Evolutionary conservation across 192 early-diverging fungal species (phyloP).

Genomic region (Umbelopsis ramanniana): DNA sequence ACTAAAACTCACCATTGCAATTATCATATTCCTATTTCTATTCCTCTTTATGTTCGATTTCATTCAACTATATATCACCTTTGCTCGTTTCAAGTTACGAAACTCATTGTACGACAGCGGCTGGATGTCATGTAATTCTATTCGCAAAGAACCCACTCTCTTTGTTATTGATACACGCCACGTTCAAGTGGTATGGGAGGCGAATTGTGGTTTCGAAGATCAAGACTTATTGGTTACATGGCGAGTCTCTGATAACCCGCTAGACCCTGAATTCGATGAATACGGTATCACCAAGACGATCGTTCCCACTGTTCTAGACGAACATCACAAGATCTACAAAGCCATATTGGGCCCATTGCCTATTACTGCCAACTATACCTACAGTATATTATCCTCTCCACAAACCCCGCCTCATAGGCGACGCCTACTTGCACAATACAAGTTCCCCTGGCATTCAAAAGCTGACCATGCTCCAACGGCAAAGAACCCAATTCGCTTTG

Average conservation of each 20-base stretch:
- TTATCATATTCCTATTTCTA: slow-evolving; percentile 7
- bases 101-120: slow-evolving; percentile 54
- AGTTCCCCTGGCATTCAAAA: slow-evolving; percentile 37
- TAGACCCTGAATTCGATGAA: slow-evolving; percentile 2
- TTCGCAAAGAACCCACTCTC: slow-evolving; percentile 58
- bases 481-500: slow-evolving; percentile 42
- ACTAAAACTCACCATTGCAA: neutral
- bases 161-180: slow-evolving; percentile 53
- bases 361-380: slow-evolving; percentile 26
- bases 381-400: slow-evolving; percentile 29
- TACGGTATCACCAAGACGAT: slow-evolving; percentile 2
- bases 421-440: slow-evolving; percentile 33
- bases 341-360: slow-evolving; percentile 37
- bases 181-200: slow-evolving; percentile 59
- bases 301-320: slow-evolving; percentile 34
- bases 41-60: slow-evolving; percentile 18
- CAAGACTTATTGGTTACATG: slow-evolving; percentile 50
- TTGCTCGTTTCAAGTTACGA: slow-evolving; percentile 48
- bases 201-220: slow-evolving; percentile 52
- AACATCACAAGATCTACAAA: slow-evolving; percentile 43
- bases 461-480: neutral
- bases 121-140: slow-evolving; percentile 46
- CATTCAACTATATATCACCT: slow-evolving; percentile 26
- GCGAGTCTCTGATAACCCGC: slow-evolving; percentile 27
- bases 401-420: slow-evolving; percentile 24